These are phyloP conservation scores for Botrytis elliptica DNA, from an alignment of 2,329 filamentous ascomycete genomes.

Conservation along the genomic window DNA sequence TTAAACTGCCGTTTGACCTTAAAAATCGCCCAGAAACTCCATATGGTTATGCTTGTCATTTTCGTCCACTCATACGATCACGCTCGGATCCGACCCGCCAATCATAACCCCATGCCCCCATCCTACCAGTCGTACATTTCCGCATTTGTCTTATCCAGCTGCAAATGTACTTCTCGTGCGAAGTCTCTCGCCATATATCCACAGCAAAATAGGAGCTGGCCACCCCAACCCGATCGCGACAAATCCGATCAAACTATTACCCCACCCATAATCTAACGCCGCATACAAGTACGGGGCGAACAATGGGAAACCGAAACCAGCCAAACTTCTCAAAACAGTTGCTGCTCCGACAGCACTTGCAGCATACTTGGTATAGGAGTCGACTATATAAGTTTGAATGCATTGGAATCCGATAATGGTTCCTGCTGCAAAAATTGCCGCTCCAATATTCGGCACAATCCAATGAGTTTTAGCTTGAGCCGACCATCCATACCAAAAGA, in stretches of 20 bases:
- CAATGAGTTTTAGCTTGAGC: constrained; percentile 52
- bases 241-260: constrained; percentile 47
- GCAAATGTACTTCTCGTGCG: constrained; percentile 46
- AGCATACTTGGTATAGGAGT: constrained; percentile 45
- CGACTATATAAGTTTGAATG: constrained; percentile 51
- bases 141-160: constrained; percentile 29
- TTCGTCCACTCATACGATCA: background rate
- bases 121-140: background rate
- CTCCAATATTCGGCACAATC: constrained; percentile 58
- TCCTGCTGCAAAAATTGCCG: constrained; percentile 50
- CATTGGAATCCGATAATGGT: constrained; percentile 42
- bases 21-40: background rate
- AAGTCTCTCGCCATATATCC: constrained; percentile 42
- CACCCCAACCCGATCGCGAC: constrained; percentile 52
- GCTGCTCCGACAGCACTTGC: constrained; percentile 44
- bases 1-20: background rate
- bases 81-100: background rate
- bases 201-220: constrained; percentile 48
- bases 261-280: constrained; percentile 48
- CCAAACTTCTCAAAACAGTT: constrained; percentile 34
- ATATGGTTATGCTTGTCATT: background rate
- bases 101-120: background rate
- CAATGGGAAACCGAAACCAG: constrained; percentile 36
- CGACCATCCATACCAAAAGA: constrained; percentile 59
- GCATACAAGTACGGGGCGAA: constrained; percentile 38